Evolutionary conservation across 2,329 filamentous ascomycete species (phyloP).

Genomic region (Aspergillus latus): DNA sequence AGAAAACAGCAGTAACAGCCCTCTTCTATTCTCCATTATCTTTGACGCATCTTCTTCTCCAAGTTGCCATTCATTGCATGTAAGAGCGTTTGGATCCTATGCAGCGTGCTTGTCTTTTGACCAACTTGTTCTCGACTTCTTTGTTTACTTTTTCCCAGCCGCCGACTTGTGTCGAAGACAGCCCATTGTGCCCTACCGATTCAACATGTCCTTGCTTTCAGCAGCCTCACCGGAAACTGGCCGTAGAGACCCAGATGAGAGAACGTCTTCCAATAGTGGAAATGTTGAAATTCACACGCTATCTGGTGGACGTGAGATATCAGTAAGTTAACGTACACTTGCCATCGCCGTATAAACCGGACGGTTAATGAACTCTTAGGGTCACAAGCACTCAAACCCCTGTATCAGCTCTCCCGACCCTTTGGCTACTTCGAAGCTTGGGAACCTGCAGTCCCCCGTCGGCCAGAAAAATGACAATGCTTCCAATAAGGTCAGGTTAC

Average conservation of each 20-base stretch:
- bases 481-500: slow-evolving; percentile 40
- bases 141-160: slow-evolving; percentile 14
- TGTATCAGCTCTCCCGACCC: slow-evolving; percentile 32
- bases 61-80: slow-evolving; percentile 26
- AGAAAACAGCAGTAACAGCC: background rate
- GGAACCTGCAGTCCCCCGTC: slow-evolving; percentile 30
- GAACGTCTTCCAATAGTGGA: slow-evolving; percentile 22
- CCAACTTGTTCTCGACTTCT: slow-evolving; percentile 13
- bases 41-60: slow-evolving; percentile 24
- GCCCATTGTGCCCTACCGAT: background rate
- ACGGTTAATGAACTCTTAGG: slow-evolving; percentile 14
- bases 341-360: too few species aligned
- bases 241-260: slow-evolving; percentile 25
- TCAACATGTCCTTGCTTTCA: slow-evolving; percentile 31
- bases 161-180: background rate
- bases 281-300: slow-evolving; percentile 19
- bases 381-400: slow-evolving; percentile 26
- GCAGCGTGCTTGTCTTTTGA: slow-evolving; percentile 17
- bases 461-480: slow-evolving; percentile 26
- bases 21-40: slow-evolving; percentile 23
- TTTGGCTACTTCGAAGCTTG: slow-evolving; percentile 36
- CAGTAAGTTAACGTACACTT: slow-evolving; percentile 25
- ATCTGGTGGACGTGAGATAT: slow-evolving; percentile 25
- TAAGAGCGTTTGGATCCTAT: slow-evolving; percentile 27
- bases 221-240: slow-evolving; percentile 26